Conservation (phyloP, 2,329 filamentous ascomycete species). For the Pestalotiopsis sp. region DNA sequence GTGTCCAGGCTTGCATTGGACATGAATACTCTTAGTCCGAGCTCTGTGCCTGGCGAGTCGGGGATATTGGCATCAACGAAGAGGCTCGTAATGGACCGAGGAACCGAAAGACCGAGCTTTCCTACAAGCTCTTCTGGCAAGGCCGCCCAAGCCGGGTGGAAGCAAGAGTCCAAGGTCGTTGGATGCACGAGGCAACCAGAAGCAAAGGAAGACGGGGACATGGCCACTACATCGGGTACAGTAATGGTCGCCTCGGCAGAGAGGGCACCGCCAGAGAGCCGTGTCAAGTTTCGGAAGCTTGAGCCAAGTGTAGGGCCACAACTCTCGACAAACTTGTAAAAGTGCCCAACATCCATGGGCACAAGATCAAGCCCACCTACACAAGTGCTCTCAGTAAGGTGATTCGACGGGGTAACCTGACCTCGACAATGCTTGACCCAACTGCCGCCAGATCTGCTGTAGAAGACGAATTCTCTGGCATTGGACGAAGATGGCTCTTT, state of each 20-base stretch:
- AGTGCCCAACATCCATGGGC: conserved; percentile 7
- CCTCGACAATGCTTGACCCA: conserved; percentile 11
- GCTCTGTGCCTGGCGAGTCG: neutral
- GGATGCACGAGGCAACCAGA: neutral
- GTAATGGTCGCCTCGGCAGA: conserved; percentile 7
- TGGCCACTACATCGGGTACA: conserved; percentile 1
- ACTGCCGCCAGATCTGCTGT: neutral
- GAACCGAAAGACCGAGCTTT: conserved; percentile 7
- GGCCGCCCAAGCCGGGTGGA: conserved; percentile 7
- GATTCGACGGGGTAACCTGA: neutral
- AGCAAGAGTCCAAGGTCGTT: conserved; percentile 5
- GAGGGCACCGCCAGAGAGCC: neutral
- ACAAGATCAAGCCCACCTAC: neutral
- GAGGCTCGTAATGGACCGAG: neutral
- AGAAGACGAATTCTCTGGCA: conserved; percentile 8
- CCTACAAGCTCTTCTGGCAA: neutral
- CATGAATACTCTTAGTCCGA: neutral
- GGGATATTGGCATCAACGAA: conserved; percentile 2
- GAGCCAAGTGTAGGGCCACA: conserved; percentile 3
- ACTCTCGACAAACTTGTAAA: conserved; percentile 5
- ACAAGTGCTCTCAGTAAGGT: neutral
- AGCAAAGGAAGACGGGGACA: neutral
- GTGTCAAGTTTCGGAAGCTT: conserved; percentile 4
- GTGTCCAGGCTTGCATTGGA: neutral
- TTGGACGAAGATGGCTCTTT: neutral